A percentile compares a stretch with the other conserved stretches of the same genome.
phyloP scores from a whole-genome alignment of 495 filamentous ascomycete species.

The Aspergillus campestris region DNA sequence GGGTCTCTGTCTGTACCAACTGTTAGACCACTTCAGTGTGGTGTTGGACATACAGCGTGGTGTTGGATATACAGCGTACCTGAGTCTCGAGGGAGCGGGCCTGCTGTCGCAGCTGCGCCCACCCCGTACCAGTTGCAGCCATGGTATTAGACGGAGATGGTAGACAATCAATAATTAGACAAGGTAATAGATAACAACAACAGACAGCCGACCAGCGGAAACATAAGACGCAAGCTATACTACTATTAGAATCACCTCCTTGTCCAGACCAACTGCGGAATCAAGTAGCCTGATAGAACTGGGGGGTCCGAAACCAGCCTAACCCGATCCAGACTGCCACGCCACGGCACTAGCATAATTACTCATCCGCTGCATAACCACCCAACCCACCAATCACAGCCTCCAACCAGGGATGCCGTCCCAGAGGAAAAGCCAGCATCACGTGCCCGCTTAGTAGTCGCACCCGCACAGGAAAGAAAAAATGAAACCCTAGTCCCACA shows the following conservation, averaged over 20 bases:
- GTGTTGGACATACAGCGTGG: background rate
- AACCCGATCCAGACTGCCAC: too few species aligned
- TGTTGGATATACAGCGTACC: conserved; percentile 38
- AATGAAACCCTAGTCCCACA: conserved; percentile 45
- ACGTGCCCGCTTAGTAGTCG: conserved; percentile 34
- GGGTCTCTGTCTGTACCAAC: conserved; percentile 65
- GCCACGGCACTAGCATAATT: too few species aligned
- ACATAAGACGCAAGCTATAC: too few species aligned
- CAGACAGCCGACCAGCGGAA: background rate
- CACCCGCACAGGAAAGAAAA: conserved; percentile 25
- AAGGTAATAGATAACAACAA: background rate
- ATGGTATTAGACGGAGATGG: conserved; percentile 32
- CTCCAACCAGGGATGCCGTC: background rate
- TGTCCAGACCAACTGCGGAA: too few species aligned
- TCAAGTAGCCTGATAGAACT: too few species aligned
- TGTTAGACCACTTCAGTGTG: conserved; percentile 4
- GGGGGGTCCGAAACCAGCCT: too few species aligned
- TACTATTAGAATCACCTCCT: too few species aligned
- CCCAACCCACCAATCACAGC: conserved; percentile 8
- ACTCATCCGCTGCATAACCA: background rate
- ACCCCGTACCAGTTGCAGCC: conserved; percentile 75
- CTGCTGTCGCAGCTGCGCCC: conserved; percentile 94
- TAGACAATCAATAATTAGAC: conserved; percentile 1
- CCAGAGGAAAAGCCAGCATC: conserved; percentile 4
- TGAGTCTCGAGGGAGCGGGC: conserved; percentile 85